phyloP scores from a whole-genome alignment of 2,329 filamentous ascomycete species.

The Chrysoporthe deuterocubensis region DNA sequence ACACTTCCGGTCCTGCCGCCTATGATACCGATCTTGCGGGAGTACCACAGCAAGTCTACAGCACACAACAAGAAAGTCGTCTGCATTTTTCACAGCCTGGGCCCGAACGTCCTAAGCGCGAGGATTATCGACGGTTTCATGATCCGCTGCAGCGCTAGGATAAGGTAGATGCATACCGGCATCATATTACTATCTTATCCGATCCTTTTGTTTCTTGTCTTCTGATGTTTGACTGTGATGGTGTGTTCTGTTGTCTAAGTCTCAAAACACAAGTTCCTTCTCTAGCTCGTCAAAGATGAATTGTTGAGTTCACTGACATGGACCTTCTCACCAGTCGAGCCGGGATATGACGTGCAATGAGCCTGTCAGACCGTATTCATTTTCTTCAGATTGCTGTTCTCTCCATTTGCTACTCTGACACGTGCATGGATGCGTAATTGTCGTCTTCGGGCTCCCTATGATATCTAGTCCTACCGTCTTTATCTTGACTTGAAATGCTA shows the following conservation, averaged over 20 bases:
- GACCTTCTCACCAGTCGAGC: no score
- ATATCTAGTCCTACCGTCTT: neutral
- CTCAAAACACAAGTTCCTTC: no score
- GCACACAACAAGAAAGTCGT: neutral
- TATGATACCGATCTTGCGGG: neutral
- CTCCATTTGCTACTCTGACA: neutral
- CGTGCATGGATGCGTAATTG: neutral
- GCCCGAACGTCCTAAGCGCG: neutral
- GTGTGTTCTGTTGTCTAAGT: no score
- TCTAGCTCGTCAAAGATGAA: no score
- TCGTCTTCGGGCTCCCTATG: neutral
- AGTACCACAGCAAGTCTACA: neutral
- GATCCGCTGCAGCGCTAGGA: neutral
- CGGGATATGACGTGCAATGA: no score
- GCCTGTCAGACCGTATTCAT: neutral
- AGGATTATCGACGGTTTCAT: neutral
- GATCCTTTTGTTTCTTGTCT: no score
- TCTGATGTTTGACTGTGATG: no score
- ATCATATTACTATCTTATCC: no score
- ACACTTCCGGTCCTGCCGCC: neutral
- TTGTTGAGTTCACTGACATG: no score
- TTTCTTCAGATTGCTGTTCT: neutral
- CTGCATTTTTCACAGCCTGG: neutral
- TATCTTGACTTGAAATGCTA: neutral
- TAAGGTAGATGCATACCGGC: neutral